Conservation (phyloP, 305 asterid species). For the Rubia balearica region DNA sequence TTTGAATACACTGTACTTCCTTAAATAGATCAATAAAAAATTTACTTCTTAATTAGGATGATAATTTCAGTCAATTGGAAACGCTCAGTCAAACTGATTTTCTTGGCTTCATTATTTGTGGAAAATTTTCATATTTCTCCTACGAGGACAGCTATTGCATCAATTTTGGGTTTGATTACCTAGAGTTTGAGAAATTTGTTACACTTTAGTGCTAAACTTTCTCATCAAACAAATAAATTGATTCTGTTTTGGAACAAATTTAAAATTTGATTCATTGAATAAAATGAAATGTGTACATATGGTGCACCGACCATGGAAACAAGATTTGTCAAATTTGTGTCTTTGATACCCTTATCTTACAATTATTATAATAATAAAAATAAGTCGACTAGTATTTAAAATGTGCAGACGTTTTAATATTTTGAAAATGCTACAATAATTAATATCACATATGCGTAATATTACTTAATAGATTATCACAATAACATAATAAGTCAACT, state of each 20-base stretch:
- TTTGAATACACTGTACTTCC: not conserved
- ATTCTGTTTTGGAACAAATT: no score
- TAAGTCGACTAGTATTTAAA: no score
- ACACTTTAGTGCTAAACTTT: not conserved
- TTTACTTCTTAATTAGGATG: no score
- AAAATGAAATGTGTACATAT: no score
- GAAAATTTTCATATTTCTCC: not conserved
- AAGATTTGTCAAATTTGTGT: not conserved
- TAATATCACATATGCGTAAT: no score
- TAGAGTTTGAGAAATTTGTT: not conserved
- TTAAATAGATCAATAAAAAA: not conserved
- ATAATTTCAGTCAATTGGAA: not conserved
- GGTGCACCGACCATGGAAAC: no score
- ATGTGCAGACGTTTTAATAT: no score
- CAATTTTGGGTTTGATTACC: not conserved
- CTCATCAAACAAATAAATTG: not conserved
- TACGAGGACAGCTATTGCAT: not conserved
- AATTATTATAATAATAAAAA: no score
- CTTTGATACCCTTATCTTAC: no score
- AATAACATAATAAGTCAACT: no score
- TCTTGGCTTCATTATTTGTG: not conserved
- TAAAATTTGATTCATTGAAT: not conserved
- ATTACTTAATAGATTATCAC: no score
- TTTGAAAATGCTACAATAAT: no score
- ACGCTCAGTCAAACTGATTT: not conserved